phyloP scores from a whole-genome alignment of 768 basidiomycete species.

The Rhizopogon vesiculosus region DNA sequence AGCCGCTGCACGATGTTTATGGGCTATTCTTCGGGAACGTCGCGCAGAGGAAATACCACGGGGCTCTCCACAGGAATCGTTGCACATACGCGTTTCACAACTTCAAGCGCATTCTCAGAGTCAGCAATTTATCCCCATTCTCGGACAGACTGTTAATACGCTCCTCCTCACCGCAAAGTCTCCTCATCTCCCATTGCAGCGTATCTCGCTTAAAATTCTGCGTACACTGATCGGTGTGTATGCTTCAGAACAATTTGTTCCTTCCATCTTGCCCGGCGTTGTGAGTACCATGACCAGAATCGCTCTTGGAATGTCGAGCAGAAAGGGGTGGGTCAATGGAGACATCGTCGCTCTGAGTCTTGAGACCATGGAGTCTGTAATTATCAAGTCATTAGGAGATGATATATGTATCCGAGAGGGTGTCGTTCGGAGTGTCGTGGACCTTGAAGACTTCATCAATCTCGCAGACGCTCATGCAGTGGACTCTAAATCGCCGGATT shows the following conservation, averaged over 20 bases:
- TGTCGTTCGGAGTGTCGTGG: slow-evolving; percentile 44
- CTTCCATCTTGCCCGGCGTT: slow-evolving; percentile 81
- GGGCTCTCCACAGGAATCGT: slow-evolving; percentile 10
- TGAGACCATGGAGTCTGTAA: slow-evolving; percentile 46
- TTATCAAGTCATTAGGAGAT: slow-evolving; percentile 62
- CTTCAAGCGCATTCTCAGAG: slow-evolving; percentile 37
- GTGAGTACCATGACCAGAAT: slow-evolving; percentile 75
- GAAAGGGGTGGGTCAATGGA: slow-evolving; percentile 70
- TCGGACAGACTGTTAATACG: slow-evolving; percentile 79
- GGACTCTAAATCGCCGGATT: slow-evolving; percentile 16
- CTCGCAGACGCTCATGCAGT: slow-evolving; percentile 14
- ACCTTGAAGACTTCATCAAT: slow-evolving; percentile 60
- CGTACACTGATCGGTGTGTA: slow-evolving; percentile 45
- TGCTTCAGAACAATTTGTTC: slow-evolving; percentile 45
- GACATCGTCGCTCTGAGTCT: slow-evolving; percentile 59
- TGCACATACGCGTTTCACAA: slow-evolving; percentile 31
- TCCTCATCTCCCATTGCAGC: slow-evolving; percentile 55
- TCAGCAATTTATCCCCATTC: slow-evolving; percentile 60
- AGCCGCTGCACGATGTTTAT: slow-evolving; percentile 66
- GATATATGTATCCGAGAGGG: slow-evolving; percentile 61
- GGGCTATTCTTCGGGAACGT: slow-evolving; percentile 56
- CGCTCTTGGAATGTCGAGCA: slow-evolving; percentile 47
- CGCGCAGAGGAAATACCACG: slow-evolving; percentile 35
- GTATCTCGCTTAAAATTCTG: slow-evolving; percentile 55
- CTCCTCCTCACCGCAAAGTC: slow-evolving; percentile 60